Evolutionary conservation across 108 stramenopile species (phyloP).

Genomic region (Fragilaria radians): DNA sequence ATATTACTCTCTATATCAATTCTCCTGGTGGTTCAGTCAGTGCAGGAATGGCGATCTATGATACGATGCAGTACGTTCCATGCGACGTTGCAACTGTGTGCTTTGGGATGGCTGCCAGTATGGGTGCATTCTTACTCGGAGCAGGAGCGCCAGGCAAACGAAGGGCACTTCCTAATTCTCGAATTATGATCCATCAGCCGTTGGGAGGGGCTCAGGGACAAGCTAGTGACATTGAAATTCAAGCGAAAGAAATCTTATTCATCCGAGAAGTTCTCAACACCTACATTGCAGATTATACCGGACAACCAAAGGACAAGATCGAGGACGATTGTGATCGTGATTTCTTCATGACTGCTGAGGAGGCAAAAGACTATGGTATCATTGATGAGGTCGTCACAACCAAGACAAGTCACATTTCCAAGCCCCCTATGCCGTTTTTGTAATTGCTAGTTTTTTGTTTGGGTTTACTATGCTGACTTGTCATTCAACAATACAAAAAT

Average conservation of each 20-base stretch:
- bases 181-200: conserved; percentile 99
- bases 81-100: conserved; percentile 94
- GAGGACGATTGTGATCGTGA: conserved; percentile 93
- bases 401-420: conserved; percentile 83
- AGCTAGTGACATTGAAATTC: conserved; percentile 96
- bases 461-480: no score
- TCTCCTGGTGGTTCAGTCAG: conserved; percentile 85
- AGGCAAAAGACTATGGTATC: conserved; percentile 93
- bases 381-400: conserved; percentile 96
- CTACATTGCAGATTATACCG: conserved; percentile 89
- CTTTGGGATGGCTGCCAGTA: conserved; percentile 96
- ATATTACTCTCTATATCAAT: conserved; percentile 97
- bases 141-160: conserved; percentile 90
- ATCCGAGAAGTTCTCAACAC: conserved; percentile 84
- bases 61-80: conserved; percentile 96
- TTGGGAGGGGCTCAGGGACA: conserved; percentile 95
- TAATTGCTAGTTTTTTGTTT: no score
- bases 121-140: conserved; percentile 94
- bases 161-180: conserved; percentile 83
- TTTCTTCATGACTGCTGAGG: conserved; percentile 95
- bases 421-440: conserved; percentile 69
- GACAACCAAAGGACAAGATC: conserved; percentile 92
- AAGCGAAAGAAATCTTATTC: conserved; percentile 96
- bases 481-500: no score
- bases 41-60: conserved; percentile 95